A percentile compares a stretch with the other conserved stretches of the same genome.
phyloP scores from a whole-genome alignment of 805 yeast genomes.

The Hanseniaspora occidentalis region DNA sequence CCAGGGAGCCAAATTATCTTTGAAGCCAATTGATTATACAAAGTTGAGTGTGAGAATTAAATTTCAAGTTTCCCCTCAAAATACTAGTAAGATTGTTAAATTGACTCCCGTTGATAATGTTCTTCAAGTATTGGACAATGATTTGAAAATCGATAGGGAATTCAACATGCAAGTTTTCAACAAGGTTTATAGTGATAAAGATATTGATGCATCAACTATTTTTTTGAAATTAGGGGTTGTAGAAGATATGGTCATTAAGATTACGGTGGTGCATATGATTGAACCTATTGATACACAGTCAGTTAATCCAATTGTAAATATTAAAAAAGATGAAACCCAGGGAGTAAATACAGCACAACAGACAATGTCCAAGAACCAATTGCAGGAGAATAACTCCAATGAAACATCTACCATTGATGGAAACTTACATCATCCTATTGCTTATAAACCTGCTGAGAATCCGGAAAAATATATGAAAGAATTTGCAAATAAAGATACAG shows the following conservation, averaged over 20 bases:
- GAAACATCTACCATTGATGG: too few relatives aligned
- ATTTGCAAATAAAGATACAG: slow-evolving; percentile 21
- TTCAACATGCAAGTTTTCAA: slow-evolving; percentile 16
- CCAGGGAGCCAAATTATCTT: slow-evolving; percentile 30
- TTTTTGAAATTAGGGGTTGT: slow-evolving; percentile 4
- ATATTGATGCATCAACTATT: slow-evolving; percentile 1
- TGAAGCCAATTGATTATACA: slow-evolving; percentile 10
- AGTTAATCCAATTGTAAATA: too few relatives aligned
- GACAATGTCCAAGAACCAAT: too few relatives aligned
- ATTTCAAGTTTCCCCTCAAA: slow-evolving; percentile 17
- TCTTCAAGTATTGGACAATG: slow-evolving; percentile 8
- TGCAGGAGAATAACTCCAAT: too few relatives aligned
- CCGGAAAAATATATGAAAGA: slow-evolving; percentile 1
- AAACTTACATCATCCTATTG: not conserved
- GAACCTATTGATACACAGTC: too few relatives aligned
- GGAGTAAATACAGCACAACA: too few relatives aligned
- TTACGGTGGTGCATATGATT: not conserved
- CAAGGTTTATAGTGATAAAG: slow-evolving; percentile 8
- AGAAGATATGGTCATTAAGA: slow-evolving; percentile 4
- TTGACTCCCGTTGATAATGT: not conserved
- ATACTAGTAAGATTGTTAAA: slow-evolving; percentile 4
- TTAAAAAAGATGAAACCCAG: too few relatives aligned
- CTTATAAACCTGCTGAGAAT: not conserved
- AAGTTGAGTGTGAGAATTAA: slow-evolving; percentile 18
- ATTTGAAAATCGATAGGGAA: slow-evolving; percentile 7